phyloP scores from a whole-genome alignment of 139 green algal genomes.

The Chlorella vulgaris region DNA sequence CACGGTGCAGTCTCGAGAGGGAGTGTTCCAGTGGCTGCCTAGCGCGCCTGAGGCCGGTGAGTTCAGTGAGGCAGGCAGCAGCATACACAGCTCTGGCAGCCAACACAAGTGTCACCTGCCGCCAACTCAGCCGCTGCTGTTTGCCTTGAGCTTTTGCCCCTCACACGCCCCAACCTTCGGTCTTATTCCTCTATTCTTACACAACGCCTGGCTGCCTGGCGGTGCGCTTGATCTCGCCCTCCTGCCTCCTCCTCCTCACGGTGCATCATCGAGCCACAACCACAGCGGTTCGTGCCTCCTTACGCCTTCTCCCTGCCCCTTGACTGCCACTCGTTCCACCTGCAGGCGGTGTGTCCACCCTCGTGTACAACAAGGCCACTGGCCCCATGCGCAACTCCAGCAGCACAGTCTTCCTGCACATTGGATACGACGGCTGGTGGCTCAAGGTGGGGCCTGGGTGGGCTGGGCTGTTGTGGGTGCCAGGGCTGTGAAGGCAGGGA shows the following conservation, averaged over 20 bases:
- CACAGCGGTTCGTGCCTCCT: too few species aligned
- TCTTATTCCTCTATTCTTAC: too few species aligned
- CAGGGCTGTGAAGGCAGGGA: background rate
- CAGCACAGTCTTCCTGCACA: conserved; percentile 57
- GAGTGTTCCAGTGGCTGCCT: conserved; percentile 60
- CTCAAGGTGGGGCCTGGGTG: conserved; percentile 55
- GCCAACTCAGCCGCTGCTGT: background rate
- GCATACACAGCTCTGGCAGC: background rate
- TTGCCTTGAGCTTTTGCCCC: background rate
- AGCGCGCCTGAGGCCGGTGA: conserved; percentile 42
- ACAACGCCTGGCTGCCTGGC: too few species aligned
- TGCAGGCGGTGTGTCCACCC: conserved; percentile 30
- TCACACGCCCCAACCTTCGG: too few species aligned
- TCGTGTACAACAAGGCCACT: conserved; percentile 67
- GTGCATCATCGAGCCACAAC: too few species aligned
- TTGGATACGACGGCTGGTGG: conserved; percentile 85
- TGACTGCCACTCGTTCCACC: background rate
- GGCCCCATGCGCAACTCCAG: conserved; percentile 35
- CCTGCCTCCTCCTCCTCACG: background rate
- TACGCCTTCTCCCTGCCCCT: too few species aligned
- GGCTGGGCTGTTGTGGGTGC: background rate
- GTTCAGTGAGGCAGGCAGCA: background rate
- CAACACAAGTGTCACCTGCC: too few species aligned
- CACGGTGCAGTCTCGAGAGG: conserved; percentile 15
- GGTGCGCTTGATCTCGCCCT: background rate